Percentiles rank a stretch among this genome's conserved stretches.
Evolutionary conservation across 805 yeast species (phyloP).

Genomic region (Saturnispora galanensis): DNA sequence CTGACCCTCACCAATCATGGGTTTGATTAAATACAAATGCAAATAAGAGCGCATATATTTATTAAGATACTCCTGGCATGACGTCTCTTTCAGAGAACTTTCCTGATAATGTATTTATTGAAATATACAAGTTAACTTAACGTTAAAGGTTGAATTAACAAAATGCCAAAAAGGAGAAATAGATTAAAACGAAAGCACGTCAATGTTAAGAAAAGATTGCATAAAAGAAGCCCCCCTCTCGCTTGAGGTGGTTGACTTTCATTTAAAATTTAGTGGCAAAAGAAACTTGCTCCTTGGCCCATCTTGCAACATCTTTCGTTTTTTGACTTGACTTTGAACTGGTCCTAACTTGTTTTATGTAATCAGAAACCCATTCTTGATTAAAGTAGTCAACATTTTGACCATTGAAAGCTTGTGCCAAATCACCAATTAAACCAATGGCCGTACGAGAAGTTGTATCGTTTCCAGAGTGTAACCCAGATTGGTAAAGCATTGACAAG

Average conservation of each 20-base stretch:
- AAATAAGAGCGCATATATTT: too few species aligned
- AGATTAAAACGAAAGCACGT: slow-evolving; percentile 9
- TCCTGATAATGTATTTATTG: not conserved
- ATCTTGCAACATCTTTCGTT: slow-evolving; percentile 87
- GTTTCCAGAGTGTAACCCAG: slow-evolving; percentile 46
- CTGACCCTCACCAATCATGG: too few species aligned
- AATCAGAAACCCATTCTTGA: slow-evolving; percentile 71
- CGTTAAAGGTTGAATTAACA: not conserved
- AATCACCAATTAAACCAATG: slow-evolving; percentile 87
- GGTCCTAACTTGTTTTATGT: slow-evolving; percentile 64
- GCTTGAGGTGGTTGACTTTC: too few species aligned
- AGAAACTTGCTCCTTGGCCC: slow-evolving; percentile 85
- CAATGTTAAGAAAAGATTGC: slow-evolving; percentile 2
- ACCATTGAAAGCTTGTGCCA: slow-evolving; percentile 82
- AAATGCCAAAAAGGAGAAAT: slow-evolving; percentile 5
- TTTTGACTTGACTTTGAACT: slow-evolving; percentile 50
- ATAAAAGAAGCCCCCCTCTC: not conserved
- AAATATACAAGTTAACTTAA: slow-evolving; percentile 1
- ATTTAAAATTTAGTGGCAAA: not conserved
- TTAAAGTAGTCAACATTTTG: slow-evolving; percentile 55
- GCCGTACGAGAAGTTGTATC: slow-evolving; percentile 75
- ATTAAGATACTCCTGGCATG: not conserved
- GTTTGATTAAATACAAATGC: too few species aligned
- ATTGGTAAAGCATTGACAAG: slow-evolving; percentile 48
- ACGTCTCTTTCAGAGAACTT: not conserved